A percentile compares a stretch with the other conserved stretches of the same genome.
Evolutionary conservation across 2,329 filamentous ascomycete genomes (phyloP).

Genomic region (Fusarium domesticum): DNA sequence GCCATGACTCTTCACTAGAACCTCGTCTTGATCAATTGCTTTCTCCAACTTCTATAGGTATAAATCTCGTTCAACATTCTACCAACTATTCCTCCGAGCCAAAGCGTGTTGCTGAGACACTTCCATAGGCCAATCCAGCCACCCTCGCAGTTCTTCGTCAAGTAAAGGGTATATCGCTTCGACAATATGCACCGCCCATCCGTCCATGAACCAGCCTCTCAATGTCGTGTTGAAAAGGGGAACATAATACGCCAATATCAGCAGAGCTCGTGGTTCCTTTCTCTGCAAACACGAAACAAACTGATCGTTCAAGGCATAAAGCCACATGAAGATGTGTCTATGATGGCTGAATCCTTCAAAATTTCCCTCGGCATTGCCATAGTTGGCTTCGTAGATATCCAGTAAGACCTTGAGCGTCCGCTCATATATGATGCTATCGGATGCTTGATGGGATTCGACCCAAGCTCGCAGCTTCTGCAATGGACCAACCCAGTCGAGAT

Average conservation of each 20-base stretch:
- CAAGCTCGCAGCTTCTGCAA: slow-evolving; percentile 22
- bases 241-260: slow-evolving; percentile 28
- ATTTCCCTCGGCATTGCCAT: slow-evolving; percentile 17
- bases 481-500: slow-evolving; percentile 23
- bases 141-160: slow-evolving; percentile 14
- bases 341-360: slow-evolving; percentile 18
- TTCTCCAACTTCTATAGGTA: no score
- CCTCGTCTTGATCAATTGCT: no score
- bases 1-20: no score
- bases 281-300: slow-evolving; percentile 27
- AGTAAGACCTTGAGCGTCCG: slow-evolving; percentile 21
- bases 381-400: slow-evolving; percentile 29
- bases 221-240: slow-evolving; percentile 22
- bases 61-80: neutral
- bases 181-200: slow-evolving; percentile 25
- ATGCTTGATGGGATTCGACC: slow-evolving; percentile 23
- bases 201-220: slow-evolving; percentile 23
- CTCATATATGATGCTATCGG: slow-evolving; percentile 26
- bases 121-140: slow-evolving; percentile 27
- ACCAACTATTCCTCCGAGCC: slow-evolving; percentile 5
- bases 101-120: slow-evolving; percentile 12
- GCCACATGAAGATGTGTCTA: slow-evolving; percentile 28
- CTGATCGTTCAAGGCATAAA: slow-evolving; percentile 29
- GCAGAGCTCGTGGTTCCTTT: slow-evolving; percentile 27
- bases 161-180: slow-evolving; percentile 23